A percentile compares a stretch with the other conserved stretches of the same genome.
These are phyloP conservation scores for Ustilago cynodontis DNA, from an alignment of 1,284 basidiomycete genomes.

Conservation along the genomic window DNA sequence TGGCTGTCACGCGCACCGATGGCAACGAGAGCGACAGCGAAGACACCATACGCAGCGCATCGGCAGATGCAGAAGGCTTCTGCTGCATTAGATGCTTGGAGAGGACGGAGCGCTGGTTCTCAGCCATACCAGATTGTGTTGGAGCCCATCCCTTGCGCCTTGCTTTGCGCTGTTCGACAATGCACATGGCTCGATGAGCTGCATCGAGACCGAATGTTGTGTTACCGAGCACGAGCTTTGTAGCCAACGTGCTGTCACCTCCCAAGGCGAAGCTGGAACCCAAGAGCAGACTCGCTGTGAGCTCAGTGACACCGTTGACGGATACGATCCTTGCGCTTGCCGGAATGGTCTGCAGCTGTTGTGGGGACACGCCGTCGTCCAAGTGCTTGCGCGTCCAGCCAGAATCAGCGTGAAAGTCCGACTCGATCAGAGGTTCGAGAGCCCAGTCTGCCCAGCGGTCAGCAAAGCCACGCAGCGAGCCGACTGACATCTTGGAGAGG, in stretches of 20 bases:
- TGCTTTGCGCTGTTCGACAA: slow-evolving; percentile 49
- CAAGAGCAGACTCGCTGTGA: slow-evolving; percentile 49
- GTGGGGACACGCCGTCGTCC: slow-evolving; percentile 12
- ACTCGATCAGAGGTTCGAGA: slow-evolving; percentile 51
- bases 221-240: slow-evolving; percentile 42
- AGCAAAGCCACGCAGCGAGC: slow-evolving; percentile 48
- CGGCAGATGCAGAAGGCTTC: slow-evolving; percentile 20
- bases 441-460: slow-evolving; percentile 65
- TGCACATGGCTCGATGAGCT: slow-evolving; percentile 32
- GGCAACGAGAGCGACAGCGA: slow-evolving; percentile 37
- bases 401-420: slow-evolving; percentile 54
- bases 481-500: slow-evolving; percentile 32
- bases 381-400: slow-evolving; percentile 45
- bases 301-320: slow-evolving; percentile 38
- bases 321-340: slow-evolving; percentile 44
- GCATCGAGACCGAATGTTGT: slow-evolving; percentile 51
- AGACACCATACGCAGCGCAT: slow-evolving; percentile 29
- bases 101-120: slow-evolving; percentile 27
- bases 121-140: slow-evolving; percentile 1
- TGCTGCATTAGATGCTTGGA: slow-evolving; percentile 49
- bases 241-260: slow-evolving; percentile 43
- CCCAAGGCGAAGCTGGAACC: slow-evolving; percentile 44
- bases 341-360: slow-evolving; percentile 27
- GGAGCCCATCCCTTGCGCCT: slow-evolving; percentile 30
- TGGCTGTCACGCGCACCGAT: slow-evolving; percentile 28